These are phyloP conservation scores for Alternaria solani DNA, from an alignment of 2,329 filamentous ascomycete genomes.

Conservation along the genomic window DNA sequence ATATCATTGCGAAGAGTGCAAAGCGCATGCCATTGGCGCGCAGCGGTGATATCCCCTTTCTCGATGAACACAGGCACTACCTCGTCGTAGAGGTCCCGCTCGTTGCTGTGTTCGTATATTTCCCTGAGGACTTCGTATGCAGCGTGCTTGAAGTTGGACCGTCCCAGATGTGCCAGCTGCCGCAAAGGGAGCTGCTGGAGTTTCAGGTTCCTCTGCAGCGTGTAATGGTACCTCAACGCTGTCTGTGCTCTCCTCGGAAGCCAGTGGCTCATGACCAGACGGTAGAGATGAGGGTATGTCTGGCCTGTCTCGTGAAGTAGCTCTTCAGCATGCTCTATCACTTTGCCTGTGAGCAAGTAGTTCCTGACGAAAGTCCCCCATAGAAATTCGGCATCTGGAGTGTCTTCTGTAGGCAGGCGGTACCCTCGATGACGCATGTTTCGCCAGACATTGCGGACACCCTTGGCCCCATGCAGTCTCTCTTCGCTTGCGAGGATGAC, in stretches of 20 bases:
- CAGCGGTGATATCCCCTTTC: conserved; percentile 29
- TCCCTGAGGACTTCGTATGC: conserved; percentile 41
- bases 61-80: conserved; percentile 49
- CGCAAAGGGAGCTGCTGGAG: conserved; percentile 38
- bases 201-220: conserved; percentile 33
- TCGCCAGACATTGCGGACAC: conserved; percentile 56
- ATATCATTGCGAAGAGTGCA: conserved; percentile 49
- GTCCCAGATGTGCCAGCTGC: conserved; percentile 22
- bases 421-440: conserved; percentile 49
- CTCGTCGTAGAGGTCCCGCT: conserved; percentile 53
- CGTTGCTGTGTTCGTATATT: conserved; percentile 51
- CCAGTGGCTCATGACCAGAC: conserved; percentile 54
- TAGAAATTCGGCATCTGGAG: conserved; percentile 50
- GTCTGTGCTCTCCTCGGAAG: conserved; percentile 29
- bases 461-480: conserved; percentile 52
- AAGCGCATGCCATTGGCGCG: conserved; percentile 53
- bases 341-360: conserved; percentile 42
- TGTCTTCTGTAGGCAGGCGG: conserved; percentile 51
- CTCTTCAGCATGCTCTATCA: conserved; percentile 53
- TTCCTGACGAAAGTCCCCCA: conserved; percentile 58
- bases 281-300: conserved; percentile 53
- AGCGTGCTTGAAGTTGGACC: conserved; percentile 15
- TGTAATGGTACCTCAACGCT: conserved; percentile 38
- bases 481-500: conserved; percentile 52
- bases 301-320: conserved; percentile 51